These are phyloP conservation scores for Trichoderma sp. DNA, from an alignment of 2,329 filamentous ascomycete species.

Conservation along the genomic window DNA sequence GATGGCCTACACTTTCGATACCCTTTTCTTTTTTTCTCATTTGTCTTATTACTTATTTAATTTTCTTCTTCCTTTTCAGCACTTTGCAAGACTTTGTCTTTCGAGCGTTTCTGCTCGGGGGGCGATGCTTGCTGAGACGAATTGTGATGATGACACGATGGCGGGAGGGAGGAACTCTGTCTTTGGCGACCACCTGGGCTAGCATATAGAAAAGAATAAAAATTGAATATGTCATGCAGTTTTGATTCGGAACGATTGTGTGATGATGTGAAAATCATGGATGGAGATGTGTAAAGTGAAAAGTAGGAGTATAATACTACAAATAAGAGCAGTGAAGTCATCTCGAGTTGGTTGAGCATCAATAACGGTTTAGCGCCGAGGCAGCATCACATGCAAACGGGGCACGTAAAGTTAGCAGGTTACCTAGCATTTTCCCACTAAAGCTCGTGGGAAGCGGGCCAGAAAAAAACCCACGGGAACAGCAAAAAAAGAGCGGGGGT, in stretches of 20 bases:
- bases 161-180: slow-evolving; percentile 1
- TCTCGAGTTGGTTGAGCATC: background rate
- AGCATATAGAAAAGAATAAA: background rate
- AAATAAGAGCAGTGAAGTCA: background rate
- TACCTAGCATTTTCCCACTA: background rate
- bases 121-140: background rate
- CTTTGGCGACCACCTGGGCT: background rate
- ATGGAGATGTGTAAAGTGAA: background rate
- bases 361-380: background rate
- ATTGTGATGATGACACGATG: slow-evolving; percentile 1
- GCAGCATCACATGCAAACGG: slow-evolving; percentile 13
- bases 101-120: background rate
- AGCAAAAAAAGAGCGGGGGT: background rate
- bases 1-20: slow-evolving; percentile 27
- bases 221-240: background rate
- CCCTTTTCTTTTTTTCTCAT: slow-evolving; percentile 23
- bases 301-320: background rate
- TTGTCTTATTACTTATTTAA: background rate
- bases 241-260: background rate
- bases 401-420: background rate
- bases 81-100: background rate
- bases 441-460: background rate
- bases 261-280: background rate
- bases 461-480: background rate
- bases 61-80: background rate